Evolutionary conservation across 257 asterid species (phyloP).

Genomic region (Fraxinus excelsior): DNA sequence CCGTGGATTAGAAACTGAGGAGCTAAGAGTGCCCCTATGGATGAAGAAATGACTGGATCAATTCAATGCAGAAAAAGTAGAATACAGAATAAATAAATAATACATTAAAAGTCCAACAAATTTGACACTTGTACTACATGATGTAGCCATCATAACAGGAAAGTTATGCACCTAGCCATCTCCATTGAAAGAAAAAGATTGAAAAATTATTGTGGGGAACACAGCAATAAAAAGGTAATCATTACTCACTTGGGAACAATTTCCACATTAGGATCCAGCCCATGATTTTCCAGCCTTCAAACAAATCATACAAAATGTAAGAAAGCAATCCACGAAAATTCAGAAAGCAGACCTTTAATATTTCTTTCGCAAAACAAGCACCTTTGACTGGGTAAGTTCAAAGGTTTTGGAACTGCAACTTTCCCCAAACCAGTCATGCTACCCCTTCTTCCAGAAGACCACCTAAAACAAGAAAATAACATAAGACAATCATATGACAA

Average conservation of each 20-base stretch:
- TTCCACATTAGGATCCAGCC: conserved; percentile 90
- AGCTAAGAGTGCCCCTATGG: conserved; percentile 78
- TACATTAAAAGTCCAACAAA: neutral
- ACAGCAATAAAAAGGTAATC: conserved; percentile 14
- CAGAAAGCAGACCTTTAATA: conserved; percentile 11
- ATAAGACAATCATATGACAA: conserved; percentile 19
- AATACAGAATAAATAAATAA: conserved; percentile 9
- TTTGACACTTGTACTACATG: conserved; percentile 2
- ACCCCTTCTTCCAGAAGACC: conserved; percentile 88
- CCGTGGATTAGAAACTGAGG: too few species aligned
- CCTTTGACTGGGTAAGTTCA: conserved; percentile 97
- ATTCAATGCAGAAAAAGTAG: conserved; percentile 21
- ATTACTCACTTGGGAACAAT: conserved; percentile 95
- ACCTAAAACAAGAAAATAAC: conserved; percentile 44
- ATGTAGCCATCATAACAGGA: conserved; percentile 2
- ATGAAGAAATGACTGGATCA: conserved; percentile 30
- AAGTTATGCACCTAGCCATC: neutral
- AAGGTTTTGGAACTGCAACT: conserved; percentile 96
- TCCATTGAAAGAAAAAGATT: neutral
- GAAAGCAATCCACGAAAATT: conserved; percentile 23
- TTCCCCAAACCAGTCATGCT: conserved; percentile 94
- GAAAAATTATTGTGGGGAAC: neutral
- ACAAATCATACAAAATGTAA: conserved; percentile 35
- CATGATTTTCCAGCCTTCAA: conserved; percentile 93
- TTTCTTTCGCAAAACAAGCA: conserved; percentile 31